A percentile compares a stretch with the other conserved stretches of the same genome.
Evolutionary conservation across 1,284 basidiomycete genomes (phyloP).

Genomic region (Marasmius tenuissimus): DNA sequence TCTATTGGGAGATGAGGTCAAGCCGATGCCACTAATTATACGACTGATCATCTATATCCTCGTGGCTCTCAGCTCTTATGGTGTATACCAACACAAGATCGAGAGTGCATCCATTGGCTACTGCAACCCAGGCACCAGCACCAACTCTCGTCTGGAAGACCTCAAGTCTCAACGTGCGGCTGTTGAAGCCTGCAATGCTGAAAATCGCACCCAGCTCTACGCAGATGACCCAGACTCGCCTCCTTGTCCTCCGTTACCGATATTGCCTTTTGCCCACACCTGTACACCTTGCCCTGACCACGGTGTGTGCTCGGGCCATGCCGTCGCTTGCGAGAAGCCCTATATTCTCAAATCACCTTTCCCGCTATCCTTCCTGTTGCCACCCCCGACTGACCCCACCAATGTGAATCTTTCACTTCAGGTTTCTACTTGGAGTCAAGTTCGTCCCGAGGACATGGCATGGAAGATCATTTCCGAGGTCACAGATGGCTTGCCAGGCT

Average conservation of each 20-base stretch:
- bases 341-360: slow-evolving; percentile 71
- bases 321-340: slow-evolving; percentile 71
- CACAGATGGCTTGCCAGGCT: slow-evolving; percentile 74
- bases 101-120: slow-evolving; percentile 79
- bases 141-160: slow-evolving; percentile 61
- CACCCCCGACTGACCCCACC: slow-evolving; percentile 36
- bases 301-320: slow-evolving; percentile 68
- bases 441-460: slow-evolving; percentile 39
- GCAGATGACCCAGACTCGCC: slow-evolving; percentile 33
- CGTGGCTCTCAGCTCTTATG: slow-evolving; percentile 33
- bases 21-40: slow-evolving; percentile 25
- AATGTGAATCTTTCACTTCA: slow-evolving; percentile 31
- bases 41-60: slow-evolving; percentile 39
- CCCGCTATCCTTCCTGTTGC: slow-evolving; percentile 53
- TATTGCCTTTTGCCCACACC: slow-evolving; percentile 61
- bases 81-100: slow-evolving; percentile 55
- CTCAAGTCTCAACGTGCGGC: slow-evolving; percentile 45
- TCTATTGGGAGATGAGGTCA: slow-evolving; percentile 11
- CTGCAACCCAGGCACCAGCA: slow-evolving; percentile 69
- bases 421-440: slow-evolving; percentile 25
- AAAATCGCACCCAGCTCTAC: slow-evolving; percentile 47
- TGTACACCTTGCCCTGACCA: slow-evolving; percentile 88
- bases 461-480: slow-evolving; percentile 46
- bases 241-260: slow-evolving; percentile 51
- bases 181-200: slow-evolving; percentile 59